Percentiles rank a stretch among this genome's conserved stretches.
phyloP scores from a whole-genome alignment of 306 rosid species.

The Trichosanthes cucumerina region DNA sequence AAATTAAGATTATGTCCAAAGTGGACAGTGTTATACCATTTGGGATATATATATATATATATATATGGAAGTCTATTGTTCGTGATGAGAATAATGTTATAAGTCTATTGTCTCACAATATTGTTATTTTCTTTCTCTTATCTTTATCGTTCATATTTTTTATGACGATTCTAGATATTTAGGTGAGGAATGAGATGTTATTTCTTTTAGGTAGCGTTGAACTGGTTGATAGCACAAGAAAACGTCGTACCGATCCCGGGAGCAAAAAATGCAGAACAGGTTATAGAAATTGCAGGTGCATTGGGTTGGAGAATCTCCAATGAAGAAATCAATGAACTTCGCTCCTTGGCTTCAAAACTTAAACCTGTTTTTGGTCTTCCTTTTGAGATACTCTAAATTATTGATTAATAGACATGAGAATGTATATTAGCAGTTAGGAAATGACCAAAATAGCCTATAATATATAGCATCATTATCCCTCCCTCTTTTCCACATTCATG shows the following conservation, averaged over 20 bases:
- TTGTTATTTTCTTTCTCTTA: not conserved
- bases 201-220: conserved; percentile 45
- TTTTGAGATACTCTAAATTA: conserved; percentile 47
- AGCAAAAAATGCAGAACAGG: conserved; percentile 79
- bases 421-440: too few relatives aligned
- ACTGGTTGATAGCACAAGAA: conserved; percentile 72
- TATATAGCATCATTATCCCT: too few relatives aligned
- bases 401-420: too few relatives aligned
- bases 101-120: too few relatives aligned
- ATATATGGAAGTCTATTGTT: too few relatives aligned
- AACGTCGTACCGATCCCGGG: conserved; percentile 91
- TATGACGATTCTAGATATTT: not conserved
- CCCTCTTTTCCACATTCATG: too few relatives aligned
- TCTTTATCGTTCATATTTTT: not conserved
- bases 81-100: too few relatives aligned
- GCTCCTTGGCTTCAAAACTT: conserved; percentile 55
- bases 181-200: too few relatives aligned
- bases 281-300: conserved; percentile 61
- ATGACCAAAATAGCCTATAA: too few relatives aligned
- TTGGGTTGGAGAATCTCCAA: conserved; percentile 61
- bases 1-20: too few relatives aligned
- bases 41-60: too few relatives aligned
- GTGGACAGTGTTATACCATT: too few relatives aligned
- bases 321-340: conserved; percentile 61
- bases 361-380: conserved; percentile 63